Evolutionary conservation across 2,329 filamentous ascomycete genomes (phyloP).

Genomic region (Colletotrichum destructivum): DNA sequence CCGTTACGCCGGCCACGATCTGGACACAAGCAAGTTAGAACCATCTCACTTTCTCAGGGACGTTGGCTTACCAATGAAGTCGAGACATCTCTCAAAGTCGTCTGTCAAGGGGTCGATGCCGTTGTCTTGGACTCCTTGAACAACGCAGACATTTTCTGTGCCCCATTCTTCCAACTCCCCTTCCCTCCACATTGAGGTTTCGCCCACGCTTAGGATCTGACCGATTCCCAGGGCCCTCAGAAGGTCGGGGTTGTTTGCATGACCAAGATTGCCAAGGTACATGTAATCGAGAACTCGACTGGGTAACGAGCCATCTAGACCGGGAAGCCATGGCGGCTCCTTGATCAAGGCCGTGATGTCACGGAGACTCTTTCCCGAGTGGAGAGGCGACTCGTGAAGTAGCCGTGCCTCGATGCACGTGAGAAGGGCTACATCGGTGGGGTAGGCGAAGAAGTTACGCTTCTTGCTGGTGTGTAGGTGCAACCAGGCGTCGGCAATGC

Average conservation of each 20-base stretch:
- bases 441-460: slow-evolving; percentile 97
- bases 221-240: slow-evolving; percentile 85
- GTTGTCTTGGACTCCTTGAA: slow-evolving; percentile 94
- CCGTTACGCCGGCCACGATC: slow-evolving; percentile 84
- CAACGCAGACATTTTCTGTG: slow-evolving; percentile 81
- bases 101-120: slow-evolving; percentile 92
- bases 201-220: slow-evolving; percentile 92
- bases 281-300: slow-evolving; percentile 93
- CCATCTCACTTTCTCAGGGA: neutral
- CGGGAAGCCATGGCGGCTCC: slow-evolving; percentile 85
- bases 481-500: slow-evolving; percentile 90
- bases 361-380: slow-evolving; percentile 63
- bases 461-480: slow-evolving; percentile 83
- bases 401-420: slow-evolving; percentile 82
- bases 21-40: slow-evolving; percentile 54
- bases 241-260: slow-evolving; percentile 94
- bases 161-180: slow-evolving; percentile 82
- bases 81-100: slow-evolving; percentile 87
- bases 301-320: slow-evolving; percentile 91
- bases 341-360: slow-evolving; percentile 68
- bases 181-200: slow-evolving; percentile 85
- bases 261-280: slow-evolving; percentile 93
- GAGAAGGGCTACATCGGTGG: slow-evolving; percentile 89
- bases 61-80: slow-evolving; percentile 85
- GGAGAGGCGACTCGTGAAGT: slow-evolving; percentile 77